Base-by-base conservation (phyloP, 306 rosid species). In the Senna siamea region DNA sequence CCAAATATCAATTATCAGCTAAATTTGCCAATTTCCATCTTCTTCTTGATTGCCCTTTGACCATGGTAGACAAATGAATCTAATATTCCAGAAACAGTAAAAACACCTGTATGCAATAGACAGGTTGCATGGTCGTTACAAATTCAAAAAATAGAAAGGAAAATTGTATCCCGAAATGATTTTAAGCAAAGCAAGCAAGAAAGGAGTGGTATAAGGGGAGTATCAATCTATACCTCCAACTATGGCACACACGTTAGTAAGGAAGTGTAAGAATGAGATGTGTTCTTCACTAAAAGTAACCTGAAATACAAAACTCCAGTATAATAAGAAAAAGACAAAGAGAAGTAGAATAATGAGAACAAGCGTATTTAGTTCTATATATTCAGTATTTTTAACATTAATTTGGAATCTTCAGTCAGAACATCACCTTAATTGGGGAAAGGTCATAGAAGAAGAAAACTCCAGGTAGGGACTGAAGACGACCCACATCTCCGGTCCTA, bases 61-160 rank as follows among this genome's bases (percentile, higher is more conserved):
- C 99, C 98, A 78, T 95, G 99, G 81, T 95, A 95, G 83, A 95
- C 72, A 60, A 95, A 95, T 26, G 99, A 90, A 92, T 95, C 98
- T 60, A 95, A 70, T 82, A 95, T 95, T 72, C 98, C 99, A 9
- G 99, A 95, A 55, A 95, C 97, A 0, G 98, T 90, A 85, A 90
- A 95, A 66, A 95, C 80, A 64, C 99, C 98, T 95, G 88, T 40
- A 63, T 58, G 65, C 65, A 84, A 58, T 69, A 75, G 43, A 56
- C 43, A 70, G 44, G 50, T n/a, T n/a, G n/a, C n/a, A n/a, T n/a
- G n/a, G n/a, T n/a, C n/a, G n/a, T n/a, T n/a, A n/a, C n/a, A n/a
- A n/a, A n/a, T n/a, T n/a, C n/a, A 72, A 48, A 58, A 58, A 58
- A 30, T 34, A 6, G 44, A 10, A 9, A 9, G 66, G 4, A 35